Base-by-base conservation (phyloP, 1,284 basidiomycete genomes). In the Tetrapyrgos nigripes region DNA sequence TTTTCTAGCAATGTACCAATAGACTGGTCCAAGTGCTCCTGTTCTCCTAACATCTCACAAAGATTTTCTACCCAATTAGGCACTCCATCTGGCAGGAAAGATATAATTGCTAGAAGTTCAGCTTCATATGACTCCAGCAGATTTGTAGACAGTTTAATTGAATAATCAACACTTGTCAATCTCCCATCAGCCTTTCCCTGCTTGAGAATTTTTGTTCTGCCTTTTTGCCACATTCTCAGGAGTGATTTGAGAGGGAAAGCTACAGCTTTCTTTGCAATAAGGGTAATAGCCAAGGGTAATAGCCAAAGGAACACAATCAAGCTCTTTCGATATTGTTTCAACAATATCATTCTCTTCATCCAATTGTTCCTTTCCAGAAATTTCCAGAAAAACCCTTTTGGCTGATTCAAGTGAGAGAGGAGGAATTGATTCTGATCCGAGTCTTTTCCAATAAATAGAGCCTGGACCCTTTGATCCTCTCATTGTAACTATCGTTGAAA, bases 301-400 rank as follows among this genome's bases (percentile, higher is more conserved):
- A 35, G 50, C 50, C 14, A 51, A 21, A 14, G 50, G 50, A 23
- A 51, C 37, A 24, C 10, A 35, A 37, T 51, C 50, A 4, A 51
- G 3, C 21, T 51, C 33, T 4, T 51, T 37, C 21, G 37, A 51
- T 37, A 51, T 5, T 31, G 23, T 26, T 21, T 35, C 33, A 19
- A 51, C 13, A 14, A 35, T 11, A 19, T 35, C 9, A 19, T 37
- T 21, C 6, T n/a, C n/a, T n/a, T n/a, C n/a, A n/a, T n/a, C n/a
- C n/a, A 26, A 23, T 23, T 23, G 9, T 33, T 35, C n/a, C 11
- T 17, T n/a, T 13, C 37, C 14, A 28, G 33, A 3, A 51, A 51
- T 10, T 3, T 9, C 19, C 4, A 51, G n/a, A 51, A 51, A 51
- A 4, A 24, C 21, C 23, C 37, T 11, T 37, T 11, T 51, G 24